Conservation (phyloP, 169 alveolate species). For the Plasmodium inui region DNA sequence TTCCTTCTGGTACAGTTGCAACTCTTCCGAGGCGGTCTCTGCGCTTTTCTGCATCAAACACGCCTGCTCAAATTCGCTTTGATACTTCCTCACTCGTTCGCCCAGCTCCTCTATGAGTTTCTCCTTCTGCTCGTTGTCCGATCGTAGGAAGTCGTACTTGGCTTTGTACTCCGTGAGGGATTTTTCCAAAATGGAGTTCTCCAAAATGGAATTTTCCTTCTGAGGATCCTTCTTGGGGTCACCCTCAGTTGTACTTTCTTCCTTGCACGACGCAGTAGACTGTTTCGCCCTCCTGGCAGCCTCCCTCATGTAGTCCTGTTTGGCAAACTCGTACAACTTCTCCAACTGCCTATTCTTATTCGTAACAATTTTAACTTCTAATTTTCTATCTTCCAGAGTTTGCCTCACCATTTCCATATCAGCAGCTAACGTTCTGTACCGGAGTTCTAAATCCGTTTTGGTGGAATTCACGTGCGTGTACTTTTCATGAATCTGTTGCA, state of each 20-base stretch:
- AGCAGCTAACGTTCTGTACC: conserved; percentile 1
- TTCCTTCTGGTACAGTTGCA: conserved; percentile 31
- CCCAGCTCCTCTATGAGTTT: conserved; percentile 46
- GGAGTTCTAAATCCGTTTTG: conserved; percentile 48
- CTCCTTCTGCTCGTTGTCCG: conserved; percentile 58
- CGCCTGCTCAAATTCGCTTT: conserved; percentile 20
- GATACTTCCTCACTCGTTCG: conserved; percentile 32
- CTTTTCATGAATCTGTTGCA: conserved; percentile 48
- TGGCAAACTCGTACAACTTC: conserved; percentile 32
- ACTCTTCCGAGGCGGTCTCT: conserved; percentile 19
- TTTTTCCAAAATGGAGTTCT: not conserved
- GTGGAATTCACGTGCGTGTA: conserved; percentile 31
- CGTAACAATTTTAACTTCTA: conserved; percentile 39
- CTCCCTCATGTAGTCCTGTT: conserved; percentile 26
- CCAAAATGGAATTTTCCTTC: not conserved
- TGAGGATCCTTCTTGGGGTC: not conserved
- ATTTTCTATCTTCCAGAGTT: conserved; percentile 26
- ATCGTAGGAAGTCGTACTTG: conserved; percentile 1
- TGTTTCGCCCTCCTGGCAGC: no score
- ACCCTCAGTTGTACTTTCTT: not conserved
- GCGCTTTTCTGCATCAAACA: conserved; percentile 17
- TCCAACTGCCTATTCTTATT: conserved; percentile 32
- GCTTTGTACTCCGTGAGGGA: conserved; percentile 3
- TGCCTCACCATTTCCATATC: conserved; percentile 30
- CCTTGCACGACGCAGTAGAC: not conserved